Evolutionary conservation across 2,329 filamentous ascomycete genomes (phyloP).

Genomic region (Raffaelea ambrosiae): DNA sequence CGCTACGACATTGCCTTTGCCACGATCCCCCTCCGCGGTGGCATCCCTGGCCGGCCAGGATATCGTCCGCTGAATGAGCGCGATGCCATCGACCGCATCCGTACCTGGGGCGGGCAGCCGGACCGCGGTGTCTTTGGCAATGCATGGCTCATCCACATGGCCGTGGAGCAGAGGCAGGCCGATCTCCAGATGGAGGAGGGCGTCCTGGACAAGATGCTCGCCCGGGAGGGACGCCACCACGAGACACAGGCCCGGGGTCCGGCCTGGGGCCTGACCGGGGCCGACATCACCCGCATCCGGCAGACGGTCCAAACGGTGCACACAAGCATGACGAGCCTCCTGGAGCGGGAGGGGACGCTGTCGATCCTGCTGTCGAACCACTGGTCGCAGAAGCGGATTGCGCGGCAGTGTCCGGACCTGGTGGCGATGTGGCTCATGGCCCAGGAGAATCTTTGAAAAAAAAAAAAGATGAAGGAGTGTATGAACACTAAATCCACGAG

Average conservation of each 20-base stretch:
- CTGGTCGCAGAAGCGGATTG: slow-evolving; percentile 13
- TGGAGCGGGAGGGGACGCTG: slow-evolving; percentile 4
- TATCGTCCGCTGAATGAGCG: slow-evolving; percentile 11
- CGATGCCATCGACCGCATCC: slow-evolving; percentile 7
- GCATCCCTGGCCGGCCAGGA: slow-evolving; percentile 8
- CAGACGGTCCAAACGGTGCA: slow-evolving; percentile 8
- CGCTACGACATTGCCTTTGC: slow-evolving; percentile 11
- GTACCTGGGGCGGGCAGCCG: slow-evolving; percentile 10
- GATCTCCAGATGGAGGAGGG: slow-evolving; percentile 1
- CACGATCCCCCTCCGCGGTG: slow-evolving; percentile 10
- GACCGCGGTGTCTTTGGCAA: slow-evolving; percentile 13
- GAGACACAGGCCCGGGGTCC: too few species aligned
- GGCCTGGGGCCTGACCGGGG: too few species aligned
- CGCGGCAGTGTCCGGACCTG: slow-evolving; percentile 14
- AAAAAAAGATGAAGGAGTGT: background rate
- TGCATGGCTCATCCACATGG: slow-evolving; percentile 13
- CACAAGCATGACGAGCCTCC: slow-evolving; percentile 5
- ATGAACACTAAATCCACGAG: too few species aligned
- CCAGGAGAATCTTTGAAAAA: slow-evolving; percentile 6
- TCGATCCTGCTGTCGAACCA: slow-evolving; percentile 15
- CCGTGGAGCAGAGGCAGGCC: slow-evolving; percentile 8
- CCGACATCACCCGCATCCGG: background rate
- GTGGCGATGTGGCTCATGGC: slow-evolving; percentile 15
- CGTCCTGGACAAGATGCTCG: slow-evolving; percentile 1
- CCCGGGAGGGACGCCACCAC: too few species aligned